Evolutionary conservation across 2,329 filamentous ascomycete species (phyloP), one percentile per base, ranked within the genome.

Genomic region (Juglanconis oblonga): DNA sequence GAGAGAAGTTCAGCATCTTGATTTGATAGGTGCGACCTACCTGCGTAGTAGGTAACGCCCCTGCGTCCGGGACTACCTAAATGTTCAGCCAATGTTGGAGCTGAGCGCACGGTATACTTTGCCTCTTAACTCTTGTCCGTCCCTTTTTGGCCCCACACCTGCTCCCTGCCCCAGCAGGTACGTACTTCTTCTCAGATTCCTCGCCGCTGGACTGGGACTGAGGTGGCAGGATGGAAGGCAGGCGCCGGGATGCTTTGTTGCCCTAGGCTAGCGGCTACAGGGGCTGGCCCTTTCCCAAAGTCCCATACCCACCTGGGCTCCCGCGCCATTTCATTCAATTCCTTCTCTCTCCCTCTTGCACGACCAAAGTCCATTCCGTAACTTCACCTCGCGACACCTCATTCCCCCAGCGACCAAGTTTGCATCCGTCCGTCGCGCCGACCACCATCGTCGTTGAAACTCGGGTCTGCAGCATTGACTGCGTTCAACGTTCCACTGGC

Each of bases 241-340:
- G 42, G 45, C 45, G 45, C 45, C 31, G 10, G n/a, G 45, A 24
- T 48, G 45, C 44, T 45, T 24, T 45, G 14, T 17, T 24, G 24
- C 24, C 24, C 14, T 9, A 17, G 42, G 42, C 42, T 45, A 45
- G 42, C 42, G 42, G 4, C 42, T 45, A 45, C 42, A 45, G 42
- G 42, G 42, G 42, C 42, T 45, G 42, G 50, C n/a, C 35, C 53
- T 54, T 59, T 59, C 57, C 57, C 58, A 56, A 54, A 24, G 45
- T 42, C 47, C 53, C 53, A 51, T 48, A 33, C 58, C 42, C 58
- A 32, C 53, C 58, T 54, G 47, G 52, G 58, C 55, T 56, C 58
- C 58, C 58, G 55, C 52, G 52, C 58, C 58, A 52, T 58, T 51
- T 51, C 55, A 45, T 56, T 56, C 49, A 59, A 59, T 59, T 52